phyloP scores from a whole-genome alignment of 2,329 filamentous ascomycete genomes.

The Colletotrichum shisoi region DNA sequence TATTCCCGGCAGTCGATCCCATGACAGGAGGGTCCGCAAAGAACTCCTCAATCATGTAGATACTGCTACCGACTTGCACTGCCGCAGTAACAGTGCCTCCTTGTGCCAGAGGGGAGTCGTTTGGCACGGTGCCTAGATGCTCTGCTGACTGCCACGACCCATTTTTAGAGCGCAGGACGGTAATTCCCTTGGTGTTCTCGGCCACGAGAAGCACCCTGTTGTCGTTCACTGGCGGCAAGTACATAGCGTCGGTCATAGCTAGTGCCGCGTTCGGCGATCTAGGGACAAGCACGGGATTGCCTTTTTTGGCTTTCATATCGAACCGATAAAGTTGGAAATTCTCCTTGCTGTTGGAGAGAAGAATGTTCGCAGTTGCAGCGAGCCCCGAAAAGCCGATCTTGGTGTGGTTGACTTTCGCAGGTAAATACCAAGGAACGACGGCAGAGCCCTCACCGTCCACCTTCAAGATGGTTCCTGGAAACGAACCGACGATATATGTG shows the following conservation, averaged over 20 bases:
- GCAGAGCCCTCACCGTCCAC: slow-evolving; percentile 33
- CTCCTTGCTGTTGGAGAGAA: slow-evolving; percentile 37
- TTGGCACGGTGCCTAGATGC: slow-evolving; percentile 48
- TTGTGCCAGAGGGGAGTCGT: slow-evolving; percentile 33
- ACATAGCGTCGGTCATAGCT: slow-evolving; percentile 44
- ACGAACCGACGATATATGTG: slow-evolving; percentile 40
- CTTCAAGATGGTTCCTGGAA: slow-evolving; percentile 39
- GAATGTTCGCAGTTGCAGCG: slow-evolving; percentile 25
- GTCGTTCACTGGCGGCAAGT: slow-evolving; percentile 47
- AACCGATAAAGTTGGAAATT: slow-evolving; percentile 39
- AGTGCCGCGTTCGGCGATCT: slow-evolving; percentile 31
- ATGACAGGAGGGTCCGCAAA: slow-evolving; percentile 25
- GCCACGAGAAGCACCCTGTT: slow-evolving; percentile 49
- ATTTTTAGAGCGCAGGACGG: slow-evolving; percentile 50
- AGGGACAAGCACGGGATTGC: slow-evolving; percentile 37
- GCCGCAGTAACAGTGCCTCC: slow-evolving; percentile 26
- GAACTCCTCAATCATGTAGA: slow-evolving; percentile 37
- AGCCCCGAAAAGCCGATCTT: slow-evolving; percentile 40
- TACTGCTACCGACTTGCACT: slow-evolving; percentile 34
- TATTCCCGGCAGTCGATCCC: slow-evolving; percentile 29
- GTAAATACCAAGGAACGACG: slow-evolving; percentile 39
- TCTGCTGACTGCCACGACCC: slow-evolving; percentile 49
- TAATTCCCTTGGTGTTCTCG: slow-evolving; percentile 46
- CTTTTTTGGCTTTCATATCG: slow-evolving; percentile 36
- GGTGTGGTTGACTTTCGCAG: slow-evolving; percentile 31